A percentile compares a stretch with the other conserved stretches of the same genome.
phyloP scores from a whole-genome alignment of 208 protist species.

The Leishmania gerbilli region DNA sequence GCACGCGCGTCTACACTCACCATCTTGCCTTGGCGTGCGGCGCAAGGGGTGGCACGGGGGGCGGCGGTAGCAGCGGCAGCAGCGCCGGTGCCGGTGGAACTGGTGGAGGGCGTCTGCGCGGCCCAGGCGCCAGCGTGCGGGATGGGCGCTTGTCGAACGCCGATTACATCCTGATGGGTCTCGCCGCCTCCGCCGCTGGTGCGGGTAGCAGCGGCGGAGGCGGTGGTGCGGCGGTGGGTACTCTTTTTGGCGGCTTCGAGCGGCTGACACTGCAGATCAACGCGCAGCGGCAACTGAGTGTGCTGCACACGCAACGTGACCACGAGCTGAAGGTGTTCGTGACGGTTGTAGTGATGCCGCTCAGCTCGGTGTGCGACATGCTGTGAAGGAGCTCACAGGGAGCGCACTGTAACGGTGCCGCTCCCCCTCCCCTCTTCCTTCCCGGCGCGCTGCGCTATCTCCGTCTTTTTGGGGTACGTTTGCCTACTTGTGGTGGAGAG shows the following conservation, averaged over 20 bases:
- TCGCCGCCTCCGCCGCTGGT: conserved; percentile 8
- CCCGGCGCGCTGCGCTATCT: neutral
- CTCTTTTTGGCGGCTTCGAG: conserved; percentile 65
- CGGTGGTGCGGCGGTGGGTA: conserved; percentile 3
- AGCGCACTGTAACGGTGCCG: no score
- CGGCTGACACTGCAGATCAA: conserved; percentile 80
- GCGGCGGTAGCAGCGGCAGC: conserved; percentile 8
- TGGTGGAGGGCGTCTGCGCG: conserved; percentile 6
- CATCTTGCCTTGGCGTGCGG: conserved; percentile 75
- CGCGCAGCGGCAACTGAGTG: conserved; percentile 62
- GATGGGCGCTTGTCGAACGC: conserved; percentile 60
- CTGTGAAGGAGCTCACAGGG: neutral
- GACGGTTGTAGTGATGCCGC: conserved; percentile 63
- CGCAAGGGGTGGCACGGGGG: conserved; percentile 21
- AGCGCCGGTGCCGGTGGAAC: conserved; percentile 1
- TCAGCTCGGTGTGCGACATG: conserved; percentile 37
- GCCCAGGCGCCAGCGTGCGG: conserved; percentile 11
- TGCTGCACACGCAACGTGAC: conserved; percentile 69
- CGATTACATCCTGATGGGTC: conserved; percentile 27
- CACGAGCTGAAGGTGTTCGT: conserved; percentile 69
- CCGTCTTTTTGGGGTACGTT: neutral
- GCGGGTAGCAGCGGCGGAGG: conserved; percentile 13
- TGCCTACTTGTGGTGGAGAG: neutral
- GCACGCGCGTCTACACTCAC: conserved; percentile 61
- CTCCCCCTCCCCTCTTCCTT: neutral